Conservation (phyloP, 2,329 filamentous ascomycete species). For the Colletotrichum tofieldiae region DNA sequence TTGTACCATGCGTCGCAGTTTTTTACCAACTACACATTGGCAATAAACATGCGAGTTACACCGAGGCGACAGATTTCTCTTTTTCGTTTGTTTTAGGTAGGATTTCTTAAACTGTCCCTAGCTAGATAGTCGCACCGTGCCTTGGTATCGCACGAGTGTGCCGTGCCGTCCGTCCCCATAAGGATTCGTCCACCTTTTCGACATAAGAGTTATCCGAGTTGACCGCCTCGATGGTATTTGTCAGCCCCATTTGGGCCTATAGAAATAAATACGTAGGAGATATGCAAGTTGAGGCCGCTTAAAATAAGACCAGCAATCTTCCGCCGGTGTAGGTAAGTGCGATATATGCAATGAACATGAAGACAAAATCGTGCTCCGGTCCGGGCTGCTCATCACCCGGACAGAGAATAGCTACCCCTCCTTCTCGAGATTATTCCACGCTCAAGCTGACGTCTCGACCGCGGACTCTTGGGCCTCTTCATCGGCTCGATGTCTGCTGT, state of each 20-base stretch:
- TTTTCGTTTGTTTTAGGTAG: neutral
- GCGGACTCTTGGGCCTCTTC: conserved; percentile 8
- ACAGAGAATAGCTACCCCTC: conserved; percentile 17
- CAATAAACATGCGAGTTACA: neutral
- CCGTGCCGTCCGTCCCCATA: neutral
- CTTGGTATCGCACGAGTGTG: neutral
- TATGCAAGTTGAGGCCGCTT: conserved; percentile 30
- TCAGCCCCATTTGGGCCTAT: conserved; percentile 4
- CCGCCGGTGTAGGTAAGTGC: conserved; percentile 13
- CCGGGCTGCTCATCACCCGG: conserved; percentile 34
- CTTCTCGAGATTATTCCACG: neutral
- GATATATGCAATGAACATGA: conserved; percentile 35
- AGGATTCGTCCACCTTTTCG: neutral
- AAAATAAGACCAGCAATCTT: conserved; percentile 9
- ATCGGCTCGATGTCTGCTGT: conserved; percentile 15
- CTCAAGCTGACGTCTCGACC: conserved; percentile 2
- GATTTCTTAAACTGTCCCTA: neutral
- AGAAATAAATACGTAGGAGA: conserved; percentile 1
- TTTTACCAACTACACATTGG: too few relatives aligned
- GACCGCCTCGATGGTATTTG: conserved; percentile 18
- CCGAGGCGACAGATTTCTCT: too few relatives aligned
- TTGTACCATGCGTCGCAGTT: neutral
- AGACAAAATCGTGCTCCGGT: conserved; percentile 31
- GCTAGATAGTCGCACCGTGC: neutral
- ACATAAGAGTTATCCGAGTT: neutral